Percentiles rank a stretch among this genome's conserved stretches.
Conservation (phyloP, 2,329 filamentous ascomycete species). For the Ascocoryne sarcoides region DNA sequence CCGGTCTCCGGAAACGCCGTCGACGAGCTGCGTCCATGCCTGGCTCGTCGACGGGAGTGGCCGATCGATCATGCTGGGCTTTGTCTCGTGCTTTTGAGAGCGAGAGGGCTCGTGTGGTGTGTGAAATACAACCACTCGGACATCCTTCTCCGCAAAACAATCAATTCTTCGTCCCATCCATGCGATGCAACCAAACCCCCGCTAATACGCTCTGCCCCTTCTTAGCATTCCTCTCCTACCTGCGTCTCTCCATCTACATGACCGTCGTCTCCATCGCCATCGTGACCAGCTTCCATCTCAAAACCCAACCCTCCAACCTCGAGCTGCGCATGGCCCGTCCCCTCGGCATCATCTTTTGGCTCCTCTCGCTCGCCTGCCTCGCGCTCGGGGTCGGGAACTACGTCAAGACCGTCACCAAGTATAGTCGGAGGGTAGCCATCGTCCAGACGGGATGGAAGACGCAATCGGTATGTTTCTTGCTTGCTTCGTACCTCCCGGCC, state of each 20-base stretch:
- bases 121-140: no score
- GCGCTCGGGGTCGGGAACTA: constrained; percentile 77
- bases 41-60: no score
- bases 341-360: constrained; percentile 82
- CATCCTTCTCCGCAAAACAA: no score
- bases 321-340: constrained; percentile 75
- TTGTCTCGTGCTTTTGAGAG: no score
- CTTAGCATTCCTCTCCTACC: constrained; percentile 19
- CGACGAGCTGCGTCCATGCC: no score
- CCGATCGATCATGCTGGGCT: no score
- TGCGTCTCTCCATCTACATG: constrained; percentile 47
- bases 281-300: constrained; percentile 86
- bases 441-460: constrained; percentile 95
- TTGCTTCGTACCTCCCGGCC: no score
- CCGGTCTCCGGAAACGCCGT: no score
- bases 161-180: no score
- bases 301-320: constrained; percentile 55
- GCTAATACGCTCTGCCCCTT: no score
- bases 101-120: no score
- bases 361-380: constrained; percentile 68
- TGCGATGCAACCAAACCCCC: no score
- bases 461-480: constrained; percentile 57
- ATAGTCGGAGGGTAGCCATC: constrained; percentile 67
- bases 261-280: constrained; percentile 84
- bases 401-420: constrained; percentile 71